phyloP scores from a whole-genome alignment of 2,329 filamentous ascomycete genomes.

The Verticillium isaacii region DNA sequence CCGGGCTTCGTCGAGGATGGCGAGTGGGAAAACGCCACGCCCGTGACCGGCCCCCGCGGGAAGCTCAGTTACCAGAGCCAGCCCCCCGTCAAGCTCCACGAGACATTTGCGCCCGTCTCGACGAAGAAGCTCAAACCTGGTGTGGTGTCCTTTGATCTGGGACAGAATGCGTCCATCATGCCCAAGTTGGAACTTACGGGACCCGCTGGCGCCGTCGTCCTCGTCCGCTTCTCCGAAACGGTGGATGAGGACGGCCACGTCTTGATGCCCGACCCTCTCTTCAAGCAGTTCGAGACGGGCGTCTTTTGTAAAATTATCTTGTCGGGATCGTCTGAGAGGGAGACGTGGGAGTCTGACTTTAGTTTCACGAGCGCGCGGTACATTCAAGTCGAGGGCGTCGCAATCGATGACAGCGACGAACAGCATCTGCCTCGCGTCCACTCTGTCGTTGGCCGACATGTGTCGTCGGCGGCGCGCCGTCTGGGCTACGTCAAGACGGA shows the following conservation, averaged over 20 bases:
- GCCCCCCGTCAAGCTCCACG: conserved; percentile 29
- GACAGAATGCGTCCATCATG: conserved; percentile 20
- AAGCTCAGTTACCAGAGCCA: conserved; percentile 33
- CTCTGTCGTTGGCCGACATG: conserved; percentile 28
- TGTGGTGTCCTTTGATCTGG: conserved; percentile 15
- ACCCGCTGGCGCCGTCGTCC: conserved; percentile 11
- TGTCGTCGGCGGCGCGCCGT: conserved; percentile 30
- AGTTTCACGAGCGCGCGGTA: conserved; percentile 35
- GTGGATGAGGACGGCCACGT: conserved; percentile 20
- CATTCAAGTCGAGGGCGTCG: conserved; percentile 33
- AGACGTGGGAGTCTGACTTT: conserved; percentile 34
- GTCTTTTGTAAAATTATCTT: conserved; percentile 33
- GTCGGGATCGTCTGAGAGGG: conserved; percentile 18
- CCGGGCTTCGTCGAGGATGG: conserved; percentile 14
- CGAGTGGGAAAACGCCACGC: conserved; percentile 26
- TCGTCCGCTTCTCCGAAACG: conserved; percentile 18
- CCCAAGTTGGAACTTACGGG: conserved; percentile 15
- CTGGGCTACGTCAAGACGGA: conserved; percentile 32
- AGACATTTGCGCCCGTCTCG: conserved; percentile 25
- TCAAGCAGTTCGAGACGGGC: conserved; percentile 23
- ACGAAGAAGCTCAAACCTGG: conserved; percentile 12
- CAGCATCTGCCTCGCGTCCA: conserved; percentile 24
- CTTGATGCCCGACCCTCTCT: conserved; percentile 34
- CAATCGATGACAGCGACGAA: conserved; percentile 16
- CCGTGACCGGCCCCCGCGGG: conserved; percentile 31